A percentile compares a stretch with the other conserved stretches of the same genome.
These are phyloP conservation scores for Juglanconis juglandina DNA, from an alignment of 2,329 filamentous ascomycete genomes.

Conservation along the genomic window DNA sequence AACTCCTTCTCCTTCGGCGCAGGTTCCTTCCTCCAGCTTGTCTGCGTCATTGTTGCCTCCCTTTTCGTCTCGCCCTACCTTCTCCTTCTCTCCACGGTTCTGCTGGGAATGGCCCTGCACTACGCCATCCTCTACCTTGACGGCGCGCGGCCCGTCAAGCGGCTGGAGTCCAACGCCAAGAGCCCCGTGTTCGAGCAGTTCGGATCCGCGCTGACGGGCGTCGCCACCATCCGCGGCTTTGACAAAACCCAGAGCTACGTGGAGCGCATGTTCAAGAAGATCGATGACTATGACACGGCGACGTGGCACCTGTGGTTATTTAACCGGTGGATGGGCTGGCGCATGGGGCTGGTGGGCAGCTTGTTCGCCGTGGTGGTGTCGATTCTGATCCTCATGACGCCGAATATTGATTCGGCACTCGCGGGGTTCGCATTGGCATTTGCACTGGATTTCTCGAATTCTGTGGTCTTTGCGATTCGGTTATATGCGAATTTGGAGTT, in stretches of 20 bases:
- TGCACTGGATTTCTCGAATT: conserved; percentile 63
- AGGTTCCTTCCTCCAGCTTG: conserved; percentile 57
- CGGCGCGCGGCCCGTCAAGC: conserved; percentile 72
- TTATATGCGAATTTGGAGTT: conserved; percentile 69
- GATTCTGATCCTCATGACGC: conserved; percentile 58
- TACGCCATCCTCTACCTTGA: conserved; percentile 62
- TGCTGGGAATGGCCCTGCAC: conserved; percentile 56
- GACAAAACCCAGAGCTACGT: conserved; percentile 65
- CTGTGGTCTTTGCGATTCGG: conserved; percentile 64
- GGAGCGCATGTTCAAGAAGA: conserved; percentile 63
- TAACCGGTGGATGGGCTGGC: conserved; percentile 73
- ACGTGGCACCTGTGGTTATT: conserved; percentile 69
- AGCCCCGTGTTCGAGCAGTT: conserved; percentile 80
- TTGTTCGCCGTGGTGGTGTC: conserved; percentile 66
- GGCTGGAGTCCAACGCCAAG: conserved; percentile 73
- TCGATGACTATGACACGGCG: conserved; percentile 66
- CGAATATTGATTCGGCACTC: conserved; percentile 62
- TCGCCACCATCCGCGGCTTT: conserved; percentile 73
- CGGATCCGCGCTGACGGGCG: conserved; percentile 66
- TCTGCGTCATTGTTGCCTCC: conserved; percentile 65
- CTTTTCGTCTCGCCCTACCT: conserved; percentile 66
- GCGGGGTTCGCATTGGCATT: conserved; percentile 76
- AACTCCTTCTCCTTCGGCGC: conserved; percentile 60
- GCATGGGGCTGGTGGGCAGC: conserved; percentile 67
- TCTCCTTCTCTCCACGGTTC: conserved; percentile 55